Base-by-base conservation (phyloP, 2,329 filamentous ascomycete species). In the Fonsecaea pedrosoi region DNA sequence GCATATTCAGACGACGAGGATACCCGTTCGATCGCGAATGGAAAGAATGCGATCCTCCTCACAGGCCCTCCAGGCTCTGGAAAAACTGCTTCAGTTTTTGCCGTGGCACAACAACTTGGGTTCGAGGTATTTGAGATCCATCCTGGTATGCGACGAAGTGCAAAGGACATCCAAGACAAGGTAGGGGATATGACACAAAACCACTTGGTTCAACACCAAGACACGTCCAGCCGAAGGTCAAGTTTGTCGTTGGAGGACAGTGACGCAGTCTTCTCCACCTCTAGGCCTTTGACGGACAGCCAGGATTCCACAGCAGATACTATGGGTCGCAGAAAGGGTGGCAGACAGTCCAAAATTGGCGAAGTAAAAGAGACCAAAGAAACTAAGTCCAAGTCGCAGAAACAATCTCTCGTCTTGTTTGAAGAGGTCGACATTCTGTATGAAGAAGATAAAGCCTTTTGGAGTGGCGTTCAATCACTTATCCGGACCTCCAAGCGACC, bases 81-180 rank as follows among this genome's bases (percentile, higher is more conserved):
- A 2, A 99, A 99, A 80, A 96, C 94, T 12, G 94, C 96, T 5
- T 89, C 93, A 1, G 90, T 97, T 0, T 94, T 96, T 77, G 95
- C 95, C 3, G 90, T 94, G 50, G 94, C 95, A 4, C 94, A 92
- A 74, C 94, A 99, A 78, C 84, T 98, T 15, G 92, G 87, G 0
- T 98, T 96, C 74, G 94, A 97, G 74, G 86, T 99, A 1, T 99
- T 99, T 72, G 95, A 99, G 78, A 93, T 99, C 75, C 96, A 96
- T 74, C 82, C 94, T 0, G 88, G 92, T 67, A 92, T 87, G 71
- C 88, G 94, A 59, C 86, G 95, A 69, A 96, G 88, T 74, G 94
- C 94, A 37, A 95, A 90, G 76, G 95, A 99, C 74, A 89, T 99
- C 56, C 77, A 96, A 38, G 95, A 99, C 74, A 92, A 87, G 72